Conservation (phyloP, 352 stramenopile species). For the Globisporangium nunn region DNA sequence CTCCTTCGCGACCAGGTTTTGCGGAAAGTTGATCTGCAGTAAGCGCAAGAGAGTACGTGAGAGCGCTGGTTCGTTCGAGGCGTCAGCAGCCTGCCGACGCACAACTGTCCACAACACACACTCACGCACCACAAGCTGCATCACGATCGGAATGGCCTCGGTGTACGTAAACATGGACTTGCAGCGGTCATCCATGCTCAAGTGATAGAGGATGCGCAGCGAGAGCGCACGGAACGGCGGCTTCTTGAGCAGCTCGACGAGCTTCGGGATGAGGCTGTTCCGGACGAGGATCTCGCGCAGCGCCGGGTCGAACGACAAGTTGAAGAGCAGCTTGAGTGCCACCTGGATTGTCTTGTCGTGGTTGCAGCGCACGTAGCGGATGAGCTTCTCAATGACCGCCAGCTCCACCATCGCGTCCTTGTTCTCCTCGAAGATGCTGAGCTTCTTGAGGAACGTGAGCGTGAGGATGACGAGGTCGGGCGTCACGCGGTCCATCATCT, state of each 20-base stretch:
- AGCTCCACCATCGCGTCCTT: conserved; percentile 89
- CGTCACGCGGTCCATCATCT: conserved; percentile 85
- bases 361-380: conserved; percentile 74
- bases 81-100: background rate
- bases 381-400: conserved; percentile 64
- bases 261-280: conserved; percentile 86
- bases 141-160: conserved; percentile 91
- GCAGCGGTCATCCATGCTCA: conserved; percentile 93
- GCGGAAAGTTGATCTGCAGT: conserved; percentile 85
- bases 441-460: conserved; percentile 91
- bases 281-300: conserved; percentile 84
- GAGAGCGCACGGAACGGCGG: conserved; percentile 81
- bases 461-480: conserved; percentile 87
- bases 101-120: background rate
- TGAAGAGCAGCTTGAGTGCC: conserved; percentile 89
- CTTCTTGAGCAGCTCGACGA: conserved; percentile 92
- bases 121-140: conserved; percentile 80
- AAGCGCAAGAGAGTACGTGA: background rate
- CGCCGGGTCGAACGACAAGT: conserved; percentile 90
- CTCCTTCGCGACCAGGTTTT: conserved; percentile 90
- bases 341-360: conserved; percentile 85
- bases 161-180: conserved; percentile 95
- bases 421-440: conserved; percentile 94
- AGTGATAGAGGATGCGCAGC: conserved; percentile 91
- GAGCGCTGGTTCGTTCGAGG: no score